Percentiles rank a stretch among this genome's conserved stretches.
These are phyloP conservation scores for Rhizopogon roseolus DNA, from an alignment of 768 basidiomycete genomes.

Conservation along the genomic window DNA sequence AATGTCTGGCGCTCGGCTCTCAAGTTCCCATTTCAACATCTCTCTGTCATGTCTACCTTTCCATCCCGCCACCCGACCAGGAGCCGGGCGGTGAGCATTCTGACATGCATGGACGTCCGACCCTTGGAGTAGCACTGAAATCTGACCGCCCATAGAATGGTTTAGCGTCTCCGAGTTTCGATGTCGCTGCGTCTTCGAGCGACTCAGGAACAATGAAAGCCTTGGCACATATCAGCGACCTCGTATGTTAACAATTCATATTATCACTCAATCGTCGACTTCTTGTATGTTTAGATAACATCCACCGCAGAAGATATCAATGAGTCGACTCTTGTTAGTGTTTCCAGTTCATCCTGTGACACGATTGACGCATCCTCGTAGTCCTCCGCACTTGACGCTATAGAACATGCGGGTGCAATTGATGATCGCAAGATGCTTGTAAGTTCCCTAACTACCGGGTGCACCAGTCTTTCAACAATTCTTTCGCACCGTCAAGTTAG, in stretches of 20 bases:
- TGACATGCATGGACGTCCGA: no score
- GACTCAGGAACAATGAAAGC: constrained; percentile 20
- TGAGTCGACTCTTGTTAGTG: constrained; percentile 22
- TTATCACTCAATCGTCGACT: not conserved
- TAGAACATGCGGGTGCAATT: constrained; percentile 55
- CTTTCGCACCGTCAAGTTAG: constrained; percentile 44
- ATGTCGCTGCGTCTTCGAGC: constrained; percentile 3
- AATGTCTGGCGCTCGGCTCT: not conserved
- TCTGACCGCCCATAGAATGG: not conserved
- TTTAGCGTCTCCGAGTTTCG: constrained; percentile 11
- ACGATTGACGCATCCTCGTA: constrained; percentile 16
- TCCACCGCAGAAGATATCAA: constrained; percentile 22
- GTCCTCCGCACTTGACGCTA: constrained; percentile 55
- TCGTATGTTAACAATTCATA: constrained; percentile 10
- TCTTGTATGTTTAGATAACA: no score
- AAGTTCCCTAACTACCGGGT: constrained; percentile 16
- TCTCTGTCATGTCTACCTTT: constrained; percentile 19
- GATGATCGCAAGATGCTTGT: constrained; percentile 80
- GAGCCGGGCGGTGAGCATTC: constrained; percentile 16
- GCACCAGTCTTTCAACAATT: constrained; percentile 5
- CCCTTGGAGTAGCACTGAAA: not conserved
- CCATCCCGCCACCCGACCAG: constrained; percentile 13
- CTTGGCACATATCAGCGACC: constrained; percentile 22
- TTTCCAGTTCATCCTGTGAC: no score
- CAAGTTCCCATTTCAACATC: not conserved